phyloP scores from a whole-genome alignment of 208 protist species.

The Acanthamoeba royreba region DNA sequence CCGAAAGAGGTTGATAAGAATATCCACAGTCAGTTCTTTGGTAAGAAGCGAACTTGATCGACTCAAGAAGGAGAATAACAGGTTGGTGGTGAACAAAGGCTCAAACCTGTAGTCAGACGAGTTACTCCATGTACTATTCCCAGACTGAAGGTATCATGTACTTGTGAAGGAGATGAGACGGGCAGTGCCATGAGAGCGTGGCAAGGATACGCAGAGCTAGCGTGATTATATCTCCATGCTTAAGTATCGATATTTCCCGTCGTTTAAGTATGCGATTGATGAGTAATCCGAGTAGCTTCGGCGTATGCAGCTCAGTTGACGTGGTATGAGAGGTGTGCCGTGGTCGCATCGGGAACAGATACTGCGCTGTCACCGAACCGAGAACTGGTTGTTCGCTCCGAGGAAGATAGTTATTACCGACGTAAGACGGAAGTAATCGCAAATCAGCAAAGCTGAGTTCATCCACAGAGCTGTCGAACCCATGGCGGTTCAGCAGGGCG shows the following conservation, averaged over 20 bases:
- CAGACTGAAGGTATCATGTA: too few relatives aligned
- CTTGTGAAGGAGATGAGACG: background rate
- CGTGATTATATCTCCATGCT: background rate
- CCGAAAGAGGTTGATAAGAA: background rate
- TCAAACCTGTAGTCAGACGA: background rate
- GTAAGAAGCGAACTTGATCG: background rate
- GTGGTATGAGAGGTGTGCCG: background rate
- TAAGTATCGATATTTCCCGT: background rate
- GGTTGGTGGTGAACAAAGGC: background rate
- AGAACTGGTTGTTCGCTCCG: too few relatives aligned
- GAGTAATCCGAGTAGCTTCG: background rate
- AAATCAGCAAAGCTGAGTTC: background rate
- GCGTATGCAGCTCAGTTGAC: too few relatives aligned
- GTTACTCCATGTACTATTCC: too few relatives aligned
- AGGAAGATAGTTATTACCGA: background rate
- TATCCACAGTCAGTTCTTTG: background rate
- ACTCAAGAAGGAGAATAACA: background rate
- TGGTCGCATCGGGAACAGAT: background rate
- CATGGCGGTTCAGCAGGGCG: background rate
- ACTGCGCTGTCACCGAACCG: background rate
- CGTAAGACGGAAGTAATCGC: background rate
- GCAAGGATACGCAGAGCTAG: background rate
- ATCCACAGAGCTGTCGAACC: background rate
- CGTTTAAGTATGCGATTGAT: background rate
- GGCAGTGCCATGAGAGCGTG: background rate